phyloP scores from a whole-genome alignment of 2,329 filamentous ascomycete genomes.

The Didymella sp. region DNA sequence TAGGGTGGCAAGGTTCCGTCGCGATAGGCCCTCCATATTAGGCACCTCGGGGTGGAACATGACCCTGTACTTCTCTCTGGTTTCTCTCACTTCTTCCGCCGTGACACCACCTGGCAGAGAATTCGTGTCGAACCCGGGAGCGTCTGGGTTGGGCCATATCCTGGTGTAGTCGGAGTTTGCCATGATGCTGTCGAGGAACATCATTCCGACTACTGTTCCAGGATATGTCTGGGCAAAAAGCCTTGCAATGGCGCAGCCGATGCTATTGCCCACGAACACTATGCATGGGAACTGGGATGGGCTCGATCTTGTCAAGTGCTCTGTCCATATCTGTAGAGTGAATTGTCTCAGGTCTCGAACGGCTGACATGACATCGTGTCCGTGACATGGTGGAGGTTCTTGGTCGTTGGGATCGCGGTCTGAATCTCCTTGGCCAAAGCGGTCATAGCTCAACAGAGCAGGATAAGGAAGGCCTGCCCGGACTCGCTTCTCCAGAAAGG shows the following conservation, averaged over 20 bases:
- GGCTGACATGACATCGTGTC: constrained; percentile 57
- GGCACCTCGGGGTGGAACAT: constrained; percentile 60
- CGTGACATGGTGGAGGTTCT: constrained; percentile 49
- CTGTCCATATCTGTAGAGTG: constrained; percentile 49
- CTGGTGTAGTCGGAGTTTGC: constrained; percentile 64
- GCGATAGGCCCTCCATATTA: constrained; percentile 59
- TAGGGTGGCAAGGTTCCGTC: constrained; percentile 54
- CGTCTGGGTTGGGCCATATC: constrained; percentile 63
- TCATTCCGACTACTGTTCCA: constrained; percentile 53
- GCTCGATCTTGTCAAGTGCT: constrained; percentile 45
- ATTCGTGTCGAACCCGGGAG: constrained; percentile 52
- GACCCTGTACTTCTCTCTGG: constrained; percentile 46
- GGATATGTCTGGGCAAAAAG: constrained; percentile 60
- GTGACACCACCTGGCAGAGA: constrained; percentile 52
- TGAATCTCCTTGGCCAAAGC: constrained; percentile 63
- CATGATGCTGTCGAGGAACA: constrained; percentile 66
- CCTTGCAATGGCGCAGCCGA: constrained; percentile 61
- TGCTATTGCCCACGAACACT: constrained; percentile 61
- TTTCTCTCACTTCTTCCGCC: constrained; percentile 44
- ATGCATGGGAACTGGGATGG: constrained; percentile 44
- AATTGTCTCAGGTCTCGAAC: constrained; percentile 57
- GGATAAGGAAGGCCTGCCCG: constrained; percentile 43
- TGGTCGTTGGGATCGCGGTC: constrained; percentile 55
- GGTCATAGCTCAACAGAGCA: constrained; percentile 63
- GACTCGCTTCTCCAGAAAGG: constrained; percentile 40